Percentiles rank a stretch among this genome's conserved stretches.
These are phyloP conservation scores for Plasmopara muralis DNA, from an alignment of 352 stramenopile genomes.

Conservation along the genomic window DNA sequence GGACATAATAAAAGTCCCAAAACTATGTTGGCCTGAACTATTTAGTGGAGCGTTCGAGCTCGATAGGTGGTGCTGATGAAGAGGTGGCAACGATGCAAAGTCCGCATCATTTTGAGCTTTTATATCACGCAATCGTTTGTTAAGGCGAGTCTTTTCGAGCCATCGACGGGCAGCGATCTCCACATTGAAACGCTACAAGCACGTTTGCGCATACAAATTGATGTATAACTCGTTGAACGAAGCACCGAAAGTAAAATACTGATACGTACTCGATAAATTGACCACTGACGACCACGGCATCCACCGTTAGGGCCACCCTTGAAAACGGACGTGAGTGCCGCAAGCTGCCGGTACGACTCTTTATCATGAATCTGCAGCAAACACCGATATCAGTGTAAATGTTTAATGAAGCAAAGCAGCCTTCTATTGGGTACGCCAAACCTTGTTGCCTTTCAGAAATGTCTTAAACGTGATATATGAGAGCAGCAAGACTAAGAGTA, in stretches of 20 bases:
- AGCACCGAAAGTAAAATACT: not conserved
- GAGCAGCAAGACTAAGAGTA: conserved; percentile 68
- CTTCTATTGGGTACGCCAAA: conserved; percentile 6
- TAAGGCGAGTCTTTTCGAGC: conserved; percentile 53
- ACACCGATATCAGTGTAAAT: not conserved
- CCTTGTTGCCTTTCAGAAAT: conserved; percentile 56
- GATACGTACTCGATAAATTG: conserved; percentile 50
- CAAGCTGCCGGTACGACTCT: conserved; percentile 38
- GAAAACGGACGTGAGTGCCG: conserved; percentile 44
- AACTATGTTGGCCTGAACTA: conserved; percentile 19
- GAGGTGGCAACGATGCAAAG: conserved; percentile 47
- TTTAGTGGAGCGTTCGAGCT: conserved; percentile 21
- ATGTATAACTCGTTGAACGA: not conserved
- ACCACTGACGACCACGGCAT: conserved; percentile 48
- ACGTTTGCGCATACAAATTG: not conserved
- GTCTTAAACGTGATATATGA: conserved; percentile 77
- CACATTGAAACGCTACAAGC: conserved; percentile 52
- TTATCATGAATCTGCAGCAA: conserved; percentile 44
- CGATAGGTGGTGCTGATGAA: conserved; percentile 24
- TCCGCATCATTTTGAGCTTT: conserved; percentile 51
- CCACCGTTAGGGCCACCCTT: conserved; percentile 39
- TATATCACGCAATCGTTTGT: conserved; percentile 42
- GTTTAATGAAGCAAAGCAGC: not conserved
- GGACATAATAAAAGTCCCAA: conserved; percentile 40
- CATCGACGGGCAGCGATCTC: conserved; percentile 52